Evolutionary conservation across 2,329 filamentous ascomycete species (phyloP).

Genomic region (Blastomyces gilchristii): DNA sequence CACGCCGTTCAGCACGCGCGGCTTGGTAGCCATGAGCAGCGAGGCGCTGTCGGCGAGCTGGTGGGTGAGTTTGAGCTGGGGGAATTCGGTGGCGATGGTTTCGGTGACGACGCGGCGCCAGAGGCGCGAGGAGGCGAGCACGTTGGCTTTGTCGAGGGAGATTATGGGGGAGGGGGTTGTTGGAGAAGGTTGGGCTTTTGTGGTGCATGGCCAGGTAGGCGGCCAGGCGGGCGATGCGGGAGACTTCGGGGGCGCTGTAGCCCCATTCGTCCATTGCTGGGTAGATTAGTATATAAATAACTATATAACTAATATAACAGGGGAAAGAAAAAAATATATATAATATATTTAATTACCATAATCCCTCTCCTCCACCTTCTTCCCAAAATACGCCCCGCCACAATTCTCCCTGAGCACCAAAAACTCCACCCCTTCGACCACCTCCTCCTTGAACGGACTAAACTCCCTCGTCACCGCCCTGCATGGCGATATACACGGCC

Average conservation of each 20-base stretch:
- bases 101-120: slow-evolving; percentile 77
- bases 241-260: slow-evolving; percentile 71
- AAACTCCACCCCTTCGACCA: slow-evolving; percentile 78
- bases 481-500: slow-evolving; percentile 62
- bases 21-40: slow-evolving; percentile 89
- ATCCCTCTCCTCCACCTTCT: slow-evolving; percentile 29
- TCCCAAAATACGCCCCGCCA: slow-evolving; percentile 35
- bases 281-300: slow-evolving; percentile 32
- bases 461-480: slow-evolving; percentile 60
- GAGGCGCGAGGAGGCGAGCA: slow-evolving; percentile 72
- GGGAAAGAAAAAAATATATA: not conserved
- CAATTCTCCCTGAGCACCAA: slow-evolving; percentile 43
- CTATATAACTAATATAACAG: not conserved
- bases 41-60: slow-evolving; percentile 86
- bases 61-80: slow-evolving; percentile 66
- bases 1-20: slow-evolving; percentile 69
- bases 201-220: slow-evolving; percentile 65
- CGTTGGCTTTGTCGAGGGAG: slow-evolving; percentile 88
- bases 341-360: slow-evolving; percentile 26
- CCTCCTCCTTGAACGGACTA: slow-evolving; percentile 69
- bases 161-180: slow-evolving; percentile 48
- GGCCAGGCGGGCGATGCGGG: slow-evolving; percentile 68
- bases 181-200: slow-evolving; percentile 47
- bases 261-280: slow-evolving; percentile 62
- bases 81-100: slow-evolving; percentile 73